Evolutionary conservation across 73 alveolate genomes (phyloP).

Genomic region (Uronychia binucleata): DNA sequence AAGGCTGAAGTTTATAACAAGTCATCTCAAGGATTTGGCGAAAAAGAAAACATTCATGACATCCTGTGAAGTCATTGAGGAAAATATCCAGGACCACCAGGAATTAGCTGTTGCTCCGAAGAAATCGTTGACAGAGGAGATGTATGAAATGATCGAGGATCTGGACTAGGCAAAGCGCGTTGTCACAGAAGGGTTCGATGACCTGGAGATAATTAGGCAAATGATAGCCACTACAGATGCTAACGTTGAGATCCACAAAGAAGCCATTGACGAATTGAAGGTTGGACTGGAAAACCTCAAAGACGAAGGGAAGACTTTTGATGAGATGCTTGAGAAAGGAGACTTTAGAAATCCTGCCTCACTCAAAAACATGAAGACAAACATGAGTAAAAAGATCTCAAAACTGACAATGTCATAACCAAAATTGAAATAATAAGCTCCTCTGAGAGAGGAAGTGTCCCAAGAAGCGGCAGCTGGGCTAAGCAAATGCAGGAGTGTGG

Average conservation of each 20-base stretch:
- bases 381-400: background rate
- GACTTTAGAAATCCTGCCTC: background rate
- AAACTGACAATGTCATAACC: no score
- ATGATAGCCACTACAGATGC: constrained; percentile 19
- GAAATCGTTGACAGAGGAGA: background rate
- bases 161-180: background rate
- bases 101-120: background rate
- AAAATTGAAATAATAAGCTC: background rate
- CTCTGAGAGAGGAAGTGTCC: background rate
- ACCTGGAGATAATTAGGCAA: constrained; percentile 5
- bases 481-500: background rate
- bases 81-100: background rate
- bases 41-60: background rate
- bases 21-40: background rate
- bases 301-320: background rate
- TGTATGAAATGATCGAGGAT: background rate
- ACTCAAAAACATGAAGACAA: background rate
- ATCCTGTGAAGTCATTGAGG: background rate
- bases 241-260: constrained; percentile 9
- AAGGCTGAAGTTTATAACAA: background rate
- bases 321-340: background rate
- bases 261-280: background rate
- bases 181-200: constrained; percentile 7
- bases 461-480: background rate
- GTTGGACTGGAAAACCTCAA: background rate